phyloP scores from a whole-genome alignment of 805 yeast species.

The Spathaspora boniae region DNA sequence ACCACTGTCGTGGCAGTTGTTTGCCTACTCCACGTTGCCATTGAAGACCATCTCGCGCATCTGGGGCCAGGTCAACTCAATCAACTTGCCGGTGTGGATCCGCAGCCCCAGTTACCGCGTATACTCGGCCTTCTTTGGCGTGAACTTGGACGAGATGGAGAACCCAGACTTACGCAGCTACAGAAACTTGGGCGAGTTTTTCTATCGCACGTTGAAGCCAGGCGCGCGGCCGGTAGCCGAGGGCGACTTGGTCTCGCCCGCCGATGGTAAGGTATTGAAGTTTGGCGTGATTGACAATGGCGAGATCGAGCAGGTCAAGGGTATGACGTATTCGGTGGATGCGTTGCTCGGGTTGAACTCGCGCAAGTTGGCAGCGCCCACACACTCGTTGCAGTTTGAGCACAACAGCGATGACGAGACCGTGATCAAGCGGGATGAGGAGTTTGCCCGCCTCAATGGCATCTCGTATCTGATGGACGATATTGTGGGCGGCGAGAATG shows the following conservation, averaged over 20 bases:
- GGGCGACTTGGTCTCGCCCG: constrained; percentile 75
- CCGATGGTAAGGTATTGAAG: constrained; percentile 88
- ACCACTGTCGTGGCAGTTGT: constrained; percentile 85
- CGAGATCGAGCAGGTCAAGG: constrained; percentile 94
- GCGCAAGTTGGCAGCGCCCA: constrained; percentile 51
- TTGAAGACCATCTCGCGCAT: constrained; percentile 84
- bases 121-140: constrained; percentile 82
- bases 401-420: constrained; percentile 38
- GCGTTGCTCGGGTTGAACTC: constrained; percentile 73
- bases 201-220: constrained; percentile 76
- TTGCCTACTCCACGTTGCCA: constrained; percentile 86
- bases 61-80: constrained; percentile 90
- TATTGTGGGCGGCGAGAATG: constrained; percentile 53
- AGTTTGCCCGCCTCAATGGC: constrained; percentile 77
- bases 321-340: constrained; percentile 87
- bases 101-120: constrained; percentile 77
- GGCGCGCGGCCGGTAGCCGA: constrained; percentile 75
- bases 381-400: constrained; percentile 45
- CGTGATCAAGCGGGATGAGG: constrained; percentile 53
- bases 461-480: constrained; percentile 69
- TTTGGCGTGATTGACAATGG: constrained; percentile 80
- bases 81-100: constrained; percentile 83
- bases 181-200: constrained; percentile 83
- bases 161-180: constrained; percentile 76
- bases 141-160: constrained; percentile 81